A percentile compares a stretch with the other conserved stretches of the same genome.
Evolutionary conservation across 208 protist species (phyloP).

Genomic region (Acanthamoeba rhysodes): DNA sequence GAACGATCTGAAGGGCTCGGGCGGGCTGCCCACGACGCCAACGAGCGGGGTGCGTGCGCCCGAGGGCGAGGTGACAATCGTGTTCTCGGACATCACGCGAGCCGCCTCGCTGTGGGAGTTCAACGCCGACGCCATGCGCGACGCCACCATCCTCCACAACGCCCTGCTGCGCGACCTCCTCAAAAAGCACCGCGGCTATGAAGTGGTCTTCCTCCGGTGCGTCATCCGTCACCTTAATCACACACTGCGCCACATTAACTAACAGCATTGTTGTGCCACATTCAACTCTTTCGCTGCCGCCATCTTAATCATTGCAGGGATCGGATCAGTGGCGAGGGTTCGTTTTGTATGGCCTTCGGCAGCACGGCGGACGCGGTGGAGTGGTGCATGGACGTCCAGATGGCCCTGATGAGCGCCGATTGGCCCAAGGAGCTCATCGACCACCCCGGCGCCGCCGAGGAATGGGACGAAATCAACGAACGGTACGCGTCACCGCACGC

Average conservation of each 20-base stretch:
- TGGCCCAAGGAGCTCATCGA: slow-evolving; percentile 44
- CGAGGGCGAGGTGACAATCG: slow-evolving; percentile 15
- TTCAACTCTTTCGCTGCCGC: too few relatives aligned
- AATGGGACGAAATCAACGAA: slow-evolving; percentile 9
- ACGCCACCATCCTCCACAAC: slow-evolving; percentile 46
- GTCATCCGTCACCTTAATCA: background rate
- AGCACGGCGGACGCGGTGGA: slow-evolving; percentile 27
- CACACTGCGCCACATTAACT: background rate
- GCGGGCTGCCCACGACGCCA: background rate
- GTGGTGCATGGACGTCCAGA: slow-evolving; percentile 47
- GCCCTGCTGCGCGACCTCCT: background rate
- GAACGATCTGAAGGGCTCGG: background rate
- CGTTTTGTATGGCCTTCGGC: slow-evolving; percentile 58
- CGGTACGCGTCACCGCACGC: background rate
- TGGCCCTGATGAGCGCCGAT: background rate
- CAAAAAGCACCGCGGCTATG: slow-evolving; percentile 34
- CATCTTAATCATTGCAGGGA: background rate
- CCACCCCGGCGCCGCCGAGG: slow-evolving; percentile 40
- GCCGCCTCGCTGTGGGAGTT: background rate
- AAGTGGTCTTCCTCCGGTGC: slow-evolving; percentile 25
- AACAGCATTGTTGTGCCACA: background rate
- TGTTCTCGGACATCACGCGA: slow-evolving; percentile 22
- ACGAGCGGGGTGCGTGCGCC: background rate
- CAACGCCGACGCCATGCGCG: slow-evolving; percentile 25
- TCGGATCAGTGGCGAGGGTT: slow-evolving; percentile 42